Percentiles rank a stretch among this genome's conserved stretches.
Conservation (phyloP, 805 yeast species). For the Saccharomycopsis synnaedendra region DNA sequence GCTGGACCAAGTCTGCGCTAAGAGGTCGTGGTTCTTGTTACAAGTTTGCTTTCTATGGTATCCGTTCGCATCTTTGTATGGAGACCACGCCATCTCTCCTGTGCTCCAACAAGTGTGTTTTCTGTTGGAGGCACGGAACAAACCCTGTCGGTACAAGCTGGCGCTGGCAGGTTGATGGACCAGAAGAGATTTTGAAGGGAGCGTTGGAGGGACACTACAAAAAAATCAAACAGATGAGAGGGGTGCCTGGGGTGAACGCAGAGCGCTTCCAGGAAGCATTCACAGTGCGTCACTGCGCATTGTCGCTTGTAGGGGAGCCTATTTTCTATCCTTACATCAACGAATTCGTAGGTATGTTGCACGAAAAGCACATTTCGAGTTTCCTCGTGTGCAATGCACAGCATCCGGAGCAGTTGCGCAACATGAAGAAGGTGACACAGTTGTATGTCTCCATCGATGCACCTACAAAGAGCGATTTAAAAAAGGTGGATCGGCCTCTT, state of each 20-base stretch:
- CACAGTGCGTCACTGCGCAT: conserved; percentile 80
- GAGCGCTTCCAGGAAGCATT: conserved; percentile 89
- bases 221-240: conserved; percentile 88
- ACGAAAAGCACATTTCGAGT: conserved; percentile 68
- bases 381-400: conserved; percentile 93
- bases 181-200: conserved; percentile 73
- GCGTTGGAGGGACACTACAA: conserved; percentile 84
- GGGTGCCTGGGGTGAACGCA: conserved; percentile 88
- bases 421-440: conserved; percentile 72
- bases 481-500: conserved; percentile 79
- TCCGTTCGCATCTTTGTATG: conserved; percentile 86
- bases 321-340: conserved; percentile 88
- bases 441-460: conserved; percentile 91
- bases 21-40: conserved; percentile 93
- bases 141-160: conserved; percentile 93
- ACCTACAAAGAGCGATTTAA: conserved; percentile 69
- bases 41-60: conserved; percentile 86
- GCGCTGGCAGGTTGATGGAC: conserved; percentile 94
- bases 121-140: conserved; percentile 97
- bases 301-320: conserved; percentile 90
- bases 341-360: conserved; percentile 72
- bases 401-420: conserved; percentile 75
- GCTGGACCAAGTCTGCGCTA: conserved; percentile 93
- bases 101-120: conserved; percentile 90
- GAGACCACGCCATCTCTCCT: conserved; percentile 91